These are phyloP conservation scores for Albifimbria verrucaria DNA, from an alignment of 2,329 filamentous ascomycete genomes.

Conservation along the genomic window DNA sequence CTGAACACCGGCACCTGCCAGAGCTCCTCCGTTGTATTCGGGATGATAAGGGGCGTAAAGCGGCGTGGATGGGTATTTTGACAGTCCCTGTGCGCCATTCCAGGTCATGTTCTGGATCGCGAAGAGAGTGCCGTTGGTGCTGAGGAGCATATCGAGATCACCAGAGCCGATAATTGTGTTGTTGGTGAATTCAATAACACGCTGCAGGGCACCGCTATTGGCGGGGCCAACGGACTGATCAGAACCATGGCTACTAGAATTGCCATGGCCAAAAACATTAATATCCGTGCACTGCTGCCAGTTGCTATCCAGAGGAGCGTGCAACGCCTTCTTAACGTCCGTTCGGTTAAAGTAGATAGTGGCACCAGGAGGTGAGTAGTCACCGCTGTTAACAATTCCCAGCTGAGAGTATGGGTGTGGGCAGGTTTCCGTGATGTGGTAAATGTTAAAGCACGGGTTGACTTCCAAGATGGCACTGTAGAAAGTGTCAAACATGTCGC, in stretches of 20 bases:
- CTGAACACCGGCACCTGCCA: constrained; percentile 62
- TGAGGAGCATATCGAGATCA: constrained; percentile 58
- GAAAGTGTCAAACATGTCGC: constrained; percentile 57
- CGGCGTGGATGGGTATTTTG: constrained; percentile 46
- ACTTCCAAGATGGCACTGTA: constrained; percentile 47
- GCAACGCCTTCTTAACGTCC: constrained; percentile 67
- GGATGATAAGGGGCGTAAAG: constrained; percentile 63
- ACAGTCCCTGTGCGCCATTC: constrained; percentile 69
- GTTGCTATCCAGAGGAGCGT: constrained; percentile 48
- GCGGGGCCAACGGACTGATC: constrained; percentile 15
- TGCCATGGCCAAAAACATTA: constrained; percentile 21
- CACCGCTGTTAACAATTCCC: constrained; percentile 62
- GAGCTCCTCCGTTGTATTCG: constrained; percentile 38
- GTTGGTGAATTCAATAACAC: constrained; percentile 27
- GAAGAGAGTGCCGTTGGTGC: constrained; percentile 67
- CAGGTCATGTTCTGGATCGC: constrained; percentile 79
- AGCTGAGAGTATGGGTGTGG: constrained; percentile 68
- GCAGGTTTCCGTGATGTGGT: constrained; percentile 70
- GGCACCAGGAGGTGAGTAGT: constrained; percentile 61
- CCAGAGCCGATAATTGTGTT: constrained; percentile 28
- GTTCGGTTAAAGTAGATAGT: constrained; percentile 67
- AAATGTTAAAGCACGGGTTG: constrained; percentile 80
- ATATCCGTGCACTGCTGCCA: constrained; percentile 22
- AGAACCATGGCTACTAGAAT: constrained; percentile 11
- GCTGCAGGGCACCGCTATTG: constrained; percentile 17